Evolutionary conservation across 2,329 filamentous ascomycete genomes (phyloP), one percentile per base, ranked within the genome.

Genomic region (Kalmusia sp.): DNA sequence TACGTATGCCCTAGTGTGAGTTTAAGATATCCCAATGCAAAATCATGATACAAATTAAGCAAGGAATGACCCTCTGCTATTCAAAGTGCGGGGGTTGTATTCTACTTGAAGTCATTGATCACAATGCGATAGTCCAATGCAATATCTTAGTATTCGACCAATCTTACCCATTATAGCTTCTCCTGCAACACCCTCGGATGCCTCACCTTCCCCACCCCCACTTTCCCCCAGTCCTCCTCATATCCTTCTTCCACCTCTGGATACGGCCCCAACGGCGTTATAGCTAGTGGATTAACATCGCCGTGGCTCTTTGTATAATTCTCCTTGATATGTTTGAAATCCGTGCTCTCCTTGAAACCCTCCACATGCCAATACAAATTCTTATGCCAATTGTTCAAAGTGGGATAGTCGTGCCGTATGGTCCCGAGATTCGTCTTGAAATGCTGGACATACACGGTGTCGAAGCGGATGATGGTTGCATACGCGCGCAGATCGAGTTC

Each of bases 241-340:
- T 80, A 81, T 0, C 77, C 79, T 21, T 77, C 68, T 58, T 86
- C 83, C 6, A 88, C 77, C 54, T 85, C 71, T 1, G 85, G 85
- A 61, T 77, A 87, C 0, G 85, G 86, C 0, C 85, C 85, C 57
- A 85, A 64, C 0, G 85, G 85, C n/a, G 84, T 87, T 58, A 88
- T 87, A 1, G 78, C 80, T 35, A 79, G 77, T 1, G 85, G 85
- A 59, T 88, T 88, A 54, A 88, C 82, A 54, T 82, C 80, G 3
- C 59, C 61, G 62, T 87, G 84, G 51, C 80, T 84, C 71, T 87
- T 88, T 11, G 84, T 83, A 55, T 84, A 84, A 73, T 79, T 34
- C 19, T 89, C 86, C 71, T 89, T 89, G 67, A 89, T 89, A 62
- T 89, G 86, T 56, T 73, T 80, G 58, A 89, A 89, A 56, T 89